Evolutionary conservation across 2,329 filamentous ascomycete genomes (phyloP).

Genomic region (Phaeophleospora eucalypticola): DNA sequence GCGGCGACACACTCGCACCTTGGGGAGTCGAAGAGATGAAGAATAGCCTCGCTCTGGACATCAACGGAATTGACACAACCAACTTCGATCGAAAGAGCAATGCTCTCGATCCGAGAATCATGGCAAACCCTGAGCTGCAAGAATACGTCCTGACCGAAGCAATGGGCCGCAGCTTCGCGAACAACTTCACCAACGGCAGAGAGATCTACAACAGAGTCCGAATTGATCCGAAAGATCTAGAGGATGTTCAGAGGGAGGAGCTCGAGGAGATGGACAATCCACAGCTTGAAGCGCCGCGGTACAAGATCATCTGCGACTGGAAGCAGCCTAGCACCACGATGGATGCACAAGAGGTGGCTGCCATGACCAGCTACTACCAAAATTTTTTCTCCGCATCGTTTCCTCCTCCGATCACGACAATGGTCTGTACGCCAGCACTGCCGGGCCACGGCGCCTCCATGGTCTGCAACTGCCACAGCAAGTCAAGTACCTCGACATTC

Average conservation of each 20-base stretch:
- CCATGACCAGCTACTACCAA: background rate
- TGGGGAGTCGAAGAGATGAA: constrained; percentile 62
- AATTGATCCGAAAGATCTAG: background rate
- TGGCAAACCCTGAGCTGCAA: background rate
- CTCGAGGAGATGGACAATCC: background rate
- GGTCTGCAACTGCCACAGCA: too few relatives aligned
- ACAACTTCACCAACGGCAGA: background rate
- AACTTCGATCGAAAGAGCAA: background rate
- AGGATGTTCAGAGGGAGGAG: background rate
- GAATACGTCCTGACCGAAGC: background rate
- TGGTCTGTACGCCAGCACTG: too few relatives aligned
- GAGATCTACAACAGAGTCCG: background rate
- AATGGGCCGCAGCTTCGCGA: background rate
- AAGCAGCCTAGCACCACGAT: background rate
- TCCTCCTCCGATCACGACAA: background rate
- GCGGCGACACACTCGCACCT: constrained; percentile 39
- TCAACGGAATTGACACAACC: background rate
- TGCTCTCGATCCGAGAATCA: background rate
- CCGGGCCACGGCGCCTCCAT: too few relatives aligned
- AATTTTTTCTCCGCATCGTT: background rate
- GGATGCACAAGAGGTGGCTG: background rate
- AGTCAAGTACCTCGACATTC: too few relatives aligned
- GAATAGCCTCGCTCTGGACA: constrained; percentile 46
- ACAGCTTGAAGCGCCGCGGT: background rate
- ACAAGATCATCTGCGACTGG: background rate